Evolutionary conservation across 2,329 filamentous ascomycete genomes (phyloP).

Genomic region (Bipolaris gigantea): DNA sequence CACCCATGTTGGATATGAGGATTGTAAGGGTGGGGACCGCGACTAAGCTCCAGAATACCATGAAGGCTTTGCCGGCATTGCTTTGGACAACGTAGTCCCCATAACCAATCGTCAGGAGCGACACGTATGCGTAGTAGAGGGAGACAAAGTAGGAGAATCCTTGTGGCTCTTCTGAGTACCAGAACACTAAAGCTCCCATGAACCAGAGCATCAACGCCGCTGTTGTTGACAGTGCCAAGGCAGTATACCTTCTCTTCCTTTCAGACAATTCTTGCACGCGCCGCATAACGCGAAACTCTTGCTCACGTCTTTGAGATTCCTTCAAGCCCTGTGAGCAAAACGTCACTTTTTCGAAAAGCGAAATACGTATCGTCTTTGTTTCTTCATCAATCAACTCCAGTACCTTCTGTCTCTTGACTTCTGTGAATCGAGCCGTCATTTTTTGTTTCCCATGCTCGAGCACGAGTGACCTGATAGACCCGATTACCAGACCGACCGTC

Average conservation of each 20-base stretch:
- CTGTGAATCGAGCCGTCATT: constrained; percentile 53
- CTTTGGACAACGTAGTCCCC: constrained; percentile 53
- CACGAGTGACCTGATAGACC: constrained; percentile 55
- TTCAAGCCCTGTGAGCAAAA: constrained; percentile 47
- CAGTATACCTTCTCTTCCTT: constrained; percentile 44
- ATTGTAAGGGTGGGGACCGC: constrained; percentile 59
- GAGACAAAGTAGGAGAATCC: constrained; percentile 56
- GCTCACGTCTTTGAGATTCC: constrained; percentile 49
- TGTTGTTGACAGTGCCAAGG: constrained; percentile 44
- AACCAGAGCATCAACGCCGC: constrained; percentile 50
- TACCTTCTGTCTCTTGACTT: constrained; percentile 51
- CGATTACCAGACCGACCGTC: constrained; percentile 58
- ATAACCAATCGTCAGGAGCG: constrained; percentile 59
- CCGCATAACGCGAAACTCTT: constrained; percentile 53
- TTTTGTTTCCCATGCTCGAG: constrained; percentile 57
- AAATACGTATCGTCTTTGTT: constrained; percentile 49
- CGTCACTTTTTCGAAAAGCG: constrained; percentile 44
- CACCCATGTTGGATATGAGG: constrained; percentile 58
- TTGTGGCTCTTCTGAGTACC: constrained; percentile 49
- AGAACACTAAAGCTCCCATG: constrained; percentile 56
- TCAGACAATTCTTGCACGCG: constrained; percentile 44
- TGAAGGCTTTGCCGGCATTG: constrained; percentile 58
- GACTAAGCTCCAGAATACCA: constrained; percentile 60
- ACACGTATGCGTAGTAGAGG: constrained; percentile 58
- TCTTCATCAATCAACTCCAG: constrained; percentile 46